phyloP scores from a whole-genome alignment of 164 flowering plant species.

The Piper longum region DNA sequence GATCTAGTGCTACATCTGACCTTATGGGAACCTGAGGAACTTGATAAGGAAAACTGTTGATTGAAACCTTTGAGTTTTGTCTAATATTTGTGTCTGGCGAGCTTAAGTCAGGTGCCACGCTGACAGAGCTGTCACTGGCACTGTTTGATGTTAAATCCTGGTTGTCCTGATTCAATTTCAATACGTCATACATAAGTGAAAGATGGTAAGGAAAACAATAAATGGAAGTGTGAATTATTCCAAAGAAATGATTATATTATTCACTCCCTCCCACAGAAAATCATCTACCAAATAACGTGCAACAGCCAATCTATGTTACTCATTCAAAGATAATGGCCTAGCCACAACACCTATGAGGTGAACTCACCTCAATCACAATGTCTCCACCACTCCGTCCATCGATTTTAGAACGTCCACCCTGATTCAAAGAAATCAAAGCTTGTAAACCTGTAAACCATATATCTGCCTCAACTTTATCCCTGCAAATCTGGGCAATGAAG shows the following conservation, averaged over 20 bases:
- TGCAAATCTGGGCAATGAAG: constrained; percentile 58
- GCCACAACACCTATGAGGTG: neutral
- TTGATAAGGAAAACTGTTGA: constrained; percentile 30
- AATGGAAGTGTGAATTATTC: neutral
- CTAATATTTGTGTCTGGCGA: constrained; percentile 17
- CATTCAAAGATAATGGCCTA: neutral
- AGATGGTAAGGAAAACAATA: neutral
- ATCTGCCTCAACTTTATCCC: constrained; percentile 93
- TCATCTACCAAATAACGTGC: neutral
- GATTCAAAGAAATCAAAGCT: constrained; percentile 62
- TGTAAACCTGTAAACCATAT: constrained; percentile 90
- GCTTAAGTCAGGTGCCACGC: constrained; percentile 18
- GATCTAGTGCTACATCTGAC: constrained; percentile 21
- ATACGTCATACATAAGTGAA: neutral
- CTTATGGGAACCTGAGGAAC: constrained; percentile 16
- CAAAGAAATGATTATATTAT: too few species aligned
- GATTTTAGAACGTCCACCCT: constrained; percentile 86
- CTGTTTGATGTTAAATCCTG: constrained; percentile 23
- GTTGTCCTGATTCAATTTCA: constrained; percentile 11
- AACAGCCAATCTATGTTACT: too few species aligned
- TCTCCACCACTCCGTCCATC: constrained; percentile 94
- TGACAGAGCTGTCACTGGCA: constrained; percentile 22
- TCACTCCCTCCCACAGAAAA: neutral
- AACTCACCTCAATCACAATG: constrained; percentile 56
- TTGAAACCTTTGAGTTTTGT: constrained; percentile 9